Base-by-base conservation (phyloP, 257 asterid genomes). In the Nemophila menziesii region DNA sequence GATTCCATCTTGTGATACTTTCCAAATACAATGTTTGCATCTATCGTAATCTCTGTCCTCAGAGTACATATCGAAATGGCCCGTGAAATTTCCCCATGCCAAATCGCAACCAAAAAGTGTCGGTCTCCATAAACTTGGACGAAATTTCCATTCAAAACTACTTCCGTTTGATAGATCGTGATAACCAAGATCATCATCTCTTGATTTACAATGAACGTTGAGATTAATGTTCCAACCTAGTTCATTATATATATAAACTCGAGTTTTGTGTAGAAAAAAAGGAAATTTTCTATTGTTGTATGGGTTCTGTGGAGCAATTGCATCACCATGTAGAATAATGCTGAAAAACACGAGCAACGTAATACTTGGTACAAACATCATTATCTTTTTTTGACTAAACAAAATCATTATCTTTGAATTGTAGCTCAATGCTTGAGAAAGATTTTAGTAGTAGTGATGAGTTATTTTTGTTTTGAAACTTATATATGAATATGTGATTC, bases 131-230 rank as follows among this genome's bases (percentile, higher is more conserved):
- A 46, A 1, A 14, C 34, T 55, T 3, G 39, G 39, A 5, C 33
- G 41, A 54, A 46, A 55, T n/a, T 17, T 27, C 53, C 46, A 55
- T 3, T 46, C 24, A 24, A 13, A 20, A 8, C 14, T 15, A 12
- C 6, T 11, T 8, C 54, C 47, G 7, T 45, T 40, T 0, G 27
- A n/a, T 8, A 55, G 4, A 0, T 16, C 11, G 11, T n/a, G 41
- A 38, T 7, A 11, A 3, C 61, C 54, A n/a, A 37, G 54, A 46
- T 46, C 61, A 18, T 39, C 22, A 12, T 46, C 62, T 15, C 17
- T 14, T 8, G 48, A 46, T 10, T 17, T 7, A 22, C 55, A 56
- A 14, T 46, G 55, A 22, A 56, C 27, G 11, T 14, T 40, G 48
- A 46, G 7, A 4, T 18, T 24, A 40, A n/a, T 34, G 13, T 33